Evolutionary conservation across 2,329 filamentous ascomycete genomes (phyloP).

Genomic region (Diplodia sapinea): DNA sequence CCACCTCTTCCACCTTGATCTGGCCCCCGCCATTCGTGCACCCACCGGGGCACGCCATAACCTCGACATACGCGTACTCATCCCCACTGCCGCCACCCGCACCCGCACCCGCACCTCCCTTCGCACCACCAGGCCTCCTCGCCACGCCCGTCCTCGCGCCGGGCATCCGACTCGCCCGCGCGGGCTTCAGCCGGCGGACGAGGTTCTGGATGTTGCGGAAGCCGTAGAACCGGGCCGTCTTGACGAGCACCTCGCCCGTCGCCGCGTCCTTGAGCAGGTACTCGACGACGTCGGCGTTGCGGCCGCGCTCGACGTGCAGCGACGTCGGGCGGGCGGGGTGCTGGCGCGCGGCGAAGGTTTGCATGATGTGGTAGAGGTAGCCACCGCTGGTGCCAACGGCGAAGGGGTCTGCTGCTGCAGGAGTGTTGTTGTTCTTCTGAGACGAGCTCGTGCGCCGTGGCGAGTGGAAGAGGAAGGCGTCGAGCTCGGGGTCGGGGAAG

Average conservation of each 20-base stretch:
- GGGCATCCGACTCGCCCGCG: slow-evolving; percentile 65
- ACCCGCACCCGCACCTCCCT: slow-evolving; percentile 48
- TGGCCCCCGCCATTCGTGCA: slow-evolving; percentile 98
- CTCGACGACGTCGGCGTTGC: slow-evolving; percentile 90
- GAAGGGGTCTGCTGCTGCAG: slow-evolving; percentile 44
- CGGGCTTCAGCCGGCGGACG: slow-evolving; percentile 87
- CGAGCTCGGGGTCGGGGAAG: slow-evolving; percentile 76
- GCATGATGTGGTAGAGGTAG: slow-evolving; percentile 83
- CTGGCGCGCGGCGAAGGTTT: slow-evolving; percentile 68
- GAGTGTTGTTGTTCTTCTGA: slow-evolving; percentile 44
- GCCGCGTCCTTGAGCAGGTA: slow-evolving; percentile 69
- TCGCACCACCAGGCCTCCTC: slow-evolving; percentile 71
- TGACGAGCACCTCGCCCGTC: slow-evolving; percentile 43
- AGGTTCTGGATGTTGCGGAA: slow-evolving; percentile 99
- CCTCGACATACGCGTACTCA: slow-evolving; percentile 93
- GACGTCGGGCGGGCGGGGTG: slow-evolving; percentile 67
- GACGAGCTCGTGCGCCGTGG: slow-evolving; percentile 40
- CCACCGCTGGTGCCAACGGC: slow-evolving; percentile 84
- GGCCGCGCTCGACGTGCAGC: slow-evolving; percentile 74
- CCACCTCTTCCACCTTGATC: slow-evolving; percentile 84
- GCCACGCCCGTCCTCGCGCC: slow-evolving; percentile 41
- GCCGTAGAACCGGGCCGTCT: slow-evolving; percentile 83
- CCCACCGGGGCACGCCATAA: slow-evolving; percentile 98
- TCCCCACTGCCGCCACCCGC: slow-evolving; percentile 64
- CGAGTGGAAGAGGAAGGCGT: slow-evolving; percentile 76